Evolutionary conservation across 768 basidiomycete genomes (phyloP), one percentile per base, ranked within the genome.

Genomic region (Nidula microcarpa): DNA sequence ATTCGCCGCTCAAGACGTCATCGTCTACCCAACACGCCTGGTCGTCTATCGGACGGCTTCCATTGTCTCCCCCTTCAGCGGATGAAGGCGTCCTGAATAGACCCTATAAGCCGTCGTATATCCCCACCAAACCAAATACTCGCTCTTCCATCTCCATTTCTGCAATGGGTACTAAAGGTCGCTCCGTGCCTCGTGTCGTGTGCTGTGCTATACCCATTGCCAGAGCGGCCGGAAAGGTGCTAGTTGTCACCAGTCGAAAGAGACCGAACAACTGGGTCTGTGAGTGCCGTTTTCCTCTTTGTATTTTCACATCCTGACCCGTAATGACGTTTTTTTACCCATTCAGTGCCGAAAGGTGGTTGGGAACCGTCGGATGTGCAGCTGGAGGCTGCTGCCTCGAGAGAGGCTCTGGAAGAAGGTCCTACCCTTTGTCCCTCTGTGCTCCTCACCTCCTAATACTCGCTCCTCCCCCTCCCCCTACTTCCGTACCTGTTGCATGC

Each of bases 391-490:
- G 91, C 91, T 68, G 91, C 91, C 74, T 87, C 84, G 64, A 82
- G 91, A 71, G 91, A 94, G 84, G 91, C 91, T 74, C 78, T 88
- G 71, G 91, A 94, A 89, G 91, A 94, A 93, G 91, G 91, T 94
- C 89, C 84, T 84, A 85, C 83, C 84, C 76, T 82, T 86, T 84
- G 76, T 80, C 84, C 78, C 84, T 76, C 85, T 70, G 80, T 75
- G 86, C 80, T 76, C 78, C 76, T 79, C 80, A 74, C 72, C 79
- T 82, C 84, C 84, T 87, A 78, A 87, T 82, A 71, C 72, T 73
- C 65, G 73, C 70, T 71, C 73, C 66, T 68, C 70, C 65, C 64
- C 65, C 62, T 64, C 55, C 45, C 57, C 51, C 64, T 59, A 52
- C 58, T 56, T 55, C 56, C 57, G 49, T 54, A 60, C 62, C 56